These are phyloP conservation scores for Carnegiea gigantea DNA, from an alignment of 179 eudicot species.

Conservation along the genomic window DNA sequence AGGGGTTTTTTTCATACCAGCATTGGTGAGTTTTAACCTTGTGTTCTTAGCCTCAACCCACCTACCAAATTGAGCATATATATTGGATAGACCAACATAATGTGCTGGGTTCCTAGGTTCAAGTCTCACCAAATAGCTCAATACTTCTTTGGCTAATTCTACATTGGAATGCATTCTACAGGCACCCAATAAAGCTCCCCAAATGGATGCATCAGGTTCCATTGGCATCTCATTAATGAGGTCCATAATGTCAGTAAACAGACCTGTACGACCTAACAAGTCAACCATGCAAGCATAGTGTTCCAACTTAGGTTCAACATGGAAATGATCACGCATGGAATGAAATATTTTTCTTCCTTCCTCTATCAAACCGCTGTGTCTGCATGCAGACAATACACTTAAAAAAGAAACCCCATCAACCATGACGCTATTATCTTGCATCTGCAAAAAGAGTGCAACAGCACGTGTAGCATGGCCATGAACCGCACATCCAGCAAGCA, in stretches of 20 bases:
- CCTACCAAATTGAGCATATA: constrained; percentile 47
- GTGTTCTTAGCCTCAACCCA: constrained; percentile 44
- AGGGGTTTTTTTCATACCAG: constrained; percentile 41
- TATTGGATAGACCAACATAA: constrained; percentile 42
- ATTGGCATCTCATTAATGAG: constrained; percentile 54
- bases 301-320: constrained; percentile 54
- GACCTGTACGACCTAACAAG: constrained; percentile 62
- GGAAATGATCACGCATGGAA: constrained; percentile 31
- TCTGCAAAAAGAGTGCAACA: constrained; percentile 34
- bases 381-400: constrained; percentile 45
- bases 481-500: constrained; percentile 40
- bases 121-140: constrained; percentile 37
- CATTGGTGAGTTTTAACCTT: constrained; percentile 31
- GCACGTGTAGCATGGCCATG: constrained; percentile 40
- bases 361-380: constrained; percentile 47
- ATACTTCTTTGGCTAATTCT: constrained; percentile 37
- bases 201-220: constrained; percentile 62
- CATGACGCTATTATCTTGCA: constrained; percentile 29
- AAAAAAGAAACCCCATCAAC: constrained; percentile 43
- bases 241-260: constrained; percentile 46
- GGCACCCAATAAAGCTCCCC: constrained; percentile 69
- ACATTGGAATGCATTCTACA: constrained; percentile 56
- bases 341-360: constrained; percentile 39
- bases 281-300: constrained; percentile 82
- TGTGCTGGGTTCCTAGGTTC: constrained; percentile 49